Percentiles rank a stretch among this genome's conserved stretches.
phyloP scores from a whole-genome alignment of 2,329 filamentous ascomycete species.

The Simplicillium aogashimaense region DNA sequence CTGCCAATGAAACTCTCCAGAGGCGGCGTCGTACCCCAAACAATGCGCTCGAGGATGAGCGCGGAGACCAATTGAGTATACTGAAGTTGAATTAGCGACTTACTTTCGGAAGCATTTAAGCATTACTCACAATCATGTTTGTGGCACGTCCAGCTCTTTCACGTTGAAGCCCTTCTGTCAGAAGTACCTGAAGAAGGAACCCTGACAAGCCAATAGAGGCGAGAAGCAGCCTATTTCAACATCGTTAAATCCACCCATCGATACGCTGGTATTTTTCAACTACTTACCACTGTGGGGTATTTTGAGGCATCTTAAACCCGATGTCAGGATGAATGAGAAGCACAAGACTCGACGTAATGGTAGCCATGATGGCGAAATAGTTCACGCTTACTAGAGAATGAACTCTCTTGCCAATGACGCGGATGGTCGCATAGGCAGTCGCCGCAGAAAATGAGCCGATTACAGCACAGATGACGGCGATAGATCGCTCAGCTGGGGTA shows the following conservation, averaged over 20 bases:
- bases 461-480: constrained; percentile 56
- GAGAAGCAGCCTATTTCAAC: constrained; percentile 41
- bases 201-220: constrained; percentile 58
- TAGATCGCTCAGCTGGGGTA: constrained; percentile 51
- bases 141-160: constrained; percentile 40
- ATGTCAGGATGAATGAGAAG: constrained; percentile 38
- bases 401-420: constrained; percentile 63
- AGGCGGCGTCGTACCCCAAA: constrained; percentile 32
- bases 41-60: constrained; percentile 26
- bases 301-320: constrained; percentile 23
- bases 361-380: constrained; percentile 63
- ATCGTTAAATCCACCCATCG: not conserved
- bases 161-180: constrained; percentile 63
- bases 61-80: constrained; percentile 23
- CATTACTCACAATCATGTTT: constrained; percentile 17
- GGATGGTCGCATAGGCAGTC: constrained; percentile 61
- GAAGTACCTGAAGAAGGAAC: constrained; percentile 68
- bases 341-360: constrained; percentile 51
- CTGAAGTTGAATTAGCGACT: constrained; percentile 10
- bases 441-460: constrained; percentile 61
- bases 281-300: constrained; percentile 15
- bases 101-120: no score
- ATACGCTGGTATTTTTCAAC: constrained; percentile 1
- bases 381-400: constrained; percentile 71
- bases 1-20: constrained; percentile 26